Evolutionary conservation across 225 moss, liverwort and hornwort genomes (phyloP).

Genomic region (Bryoerythrophyllum caledonicum): DNA sequence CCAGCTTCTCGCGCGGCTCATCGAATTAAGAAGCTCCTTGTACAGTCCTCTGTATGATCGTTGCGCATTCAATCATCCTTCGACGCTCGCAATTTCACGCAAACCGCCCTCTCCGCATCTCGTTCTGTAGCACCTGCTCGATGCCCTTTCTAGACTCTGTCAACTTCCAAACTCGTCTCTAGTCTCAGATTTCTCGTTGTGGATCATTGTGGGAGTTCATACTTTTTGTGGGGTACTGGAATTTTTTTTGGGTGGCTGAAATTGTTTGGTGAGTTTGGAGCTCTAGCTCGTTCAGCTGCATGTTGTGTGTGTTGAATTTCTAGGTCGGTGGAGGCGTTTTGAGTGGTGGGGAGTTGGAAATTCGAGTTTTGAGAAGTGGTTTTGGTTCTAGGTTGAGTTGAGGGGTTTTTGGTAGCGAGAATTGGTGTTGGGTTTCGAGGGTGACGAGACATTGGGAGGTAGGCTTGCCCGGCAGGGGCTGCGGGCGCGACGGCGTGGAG

Average conservation of each 20-base stretch:
- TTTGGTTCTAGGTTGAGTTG: background rate
- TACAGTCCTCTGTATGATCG: background rate
- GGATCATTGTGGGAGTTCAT: no score
- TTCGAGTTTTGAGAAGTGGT: background rate
- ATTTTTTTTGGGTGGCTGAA: background rate
- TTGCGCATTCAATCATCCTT: background rate
- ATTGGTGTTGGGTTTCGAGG: background rate
- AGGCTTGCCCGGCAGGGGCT: constrained; percentile 66
- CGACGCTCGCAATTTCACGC: no score
- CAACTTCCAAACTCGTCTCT: background rate
- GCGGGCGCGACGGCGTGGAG: constrained; percentile 74
- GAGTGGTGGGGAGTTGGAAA: background rate
- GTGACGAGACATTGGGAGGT: background rate
- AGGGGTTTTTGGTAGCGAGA: background rate
- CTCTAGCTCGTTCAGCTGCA: background rate
- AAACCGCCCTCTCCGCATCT: background rate
- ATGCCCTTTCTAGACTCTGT: background rate
- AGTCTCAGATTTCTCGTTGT: background rate
- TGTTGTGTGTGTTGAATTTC: background rate
- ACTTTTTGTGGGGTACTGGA: background rate
- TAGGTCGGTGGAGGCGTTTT: background rate
- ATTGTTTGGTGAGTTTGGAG: background rate
- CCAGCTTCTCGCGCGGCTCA: background rate
- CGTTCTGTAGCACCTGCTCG: background rate
- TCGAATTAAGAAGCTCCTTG: background rate